Percentiles rank a stretch among this genome's conserved stretches.
Evolutionary conservation across 345 rosid species (phyloP).

Genomic region (Acer campestre): DNA sequence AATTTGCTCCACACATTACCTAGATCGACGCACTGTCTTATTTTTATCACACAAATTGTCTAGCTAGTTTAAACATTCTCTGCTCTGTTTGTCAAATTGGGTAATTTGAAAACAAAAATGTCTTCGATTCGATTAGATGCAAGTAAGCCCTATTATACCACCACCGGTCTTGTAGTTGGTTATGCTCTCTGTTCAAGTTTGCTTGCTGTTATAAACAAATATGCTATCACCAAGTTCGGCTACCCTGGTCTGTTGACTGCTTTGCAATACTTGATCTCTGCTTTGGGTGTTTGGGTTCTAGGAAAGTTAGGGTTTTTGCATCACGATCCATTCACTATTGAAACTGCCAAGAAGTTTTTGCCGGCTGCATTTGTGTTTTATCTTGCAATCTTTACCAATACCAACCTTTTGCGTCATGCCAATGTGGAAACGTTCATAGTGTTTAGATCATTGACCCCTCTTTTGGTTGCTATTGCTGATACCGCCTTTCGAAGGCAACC

Average conservation of each 20-base stretch:
- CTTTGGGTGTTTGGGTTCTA: slow-evolving; percentile 79
- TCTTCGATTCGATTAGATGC: slow-evolving; percentile 49
- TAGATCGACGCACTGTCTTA: slow-evolving; percentile 9
- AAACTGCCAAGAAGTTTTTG: slow-evolving; percentile 90
- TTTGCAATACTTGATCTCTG: slow-evolving; percentile 79
- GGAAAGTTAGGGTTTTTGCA: slow-evolving; percentile 79
- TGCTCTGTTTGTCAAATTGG: neutral
- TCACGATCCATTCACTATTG: slow-evolving; percentile 76
- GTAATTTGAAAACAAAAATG: slow-evolving; percentile 24
- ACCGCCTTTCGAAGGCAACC: slow-evolving; percentile 82
- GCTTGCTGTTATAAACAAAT: slow-evolving; percentile 95
- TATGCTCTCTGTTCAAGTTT: slow-evolving; percentile 97
- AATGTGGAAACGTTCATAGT: slow-evolving; percentile 96
- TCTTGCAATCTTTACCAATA: slow-evolving; percentile 94
- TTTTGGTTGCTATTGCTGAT: slow-evolving; percentile 91
- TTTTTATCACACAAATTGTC: neutral
- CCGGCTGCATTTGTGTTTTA: slow-evolving; percentile 94
- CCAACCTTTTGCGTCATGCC: slow-evolving; percentile 94
- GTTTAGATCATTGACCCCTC: slow-evolving; percentile 90
- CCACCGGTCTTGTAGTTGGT: slow-evolving; percentile 82
- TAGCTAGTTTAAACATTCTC: neutral
- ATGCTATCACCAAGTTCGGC: slow-evolving; percentile 85
- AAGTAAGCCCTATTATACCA: slow-evolving; percentile 51
- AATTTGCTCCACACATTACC: neutral
- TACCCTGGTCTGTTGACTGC: slow-evolving; percentile 93